Evolutionary conservation across 345 rosid genomes (phyloP), one percentile per base, ranked within the genome.

Genomic region (Salix caprea): DNA sequence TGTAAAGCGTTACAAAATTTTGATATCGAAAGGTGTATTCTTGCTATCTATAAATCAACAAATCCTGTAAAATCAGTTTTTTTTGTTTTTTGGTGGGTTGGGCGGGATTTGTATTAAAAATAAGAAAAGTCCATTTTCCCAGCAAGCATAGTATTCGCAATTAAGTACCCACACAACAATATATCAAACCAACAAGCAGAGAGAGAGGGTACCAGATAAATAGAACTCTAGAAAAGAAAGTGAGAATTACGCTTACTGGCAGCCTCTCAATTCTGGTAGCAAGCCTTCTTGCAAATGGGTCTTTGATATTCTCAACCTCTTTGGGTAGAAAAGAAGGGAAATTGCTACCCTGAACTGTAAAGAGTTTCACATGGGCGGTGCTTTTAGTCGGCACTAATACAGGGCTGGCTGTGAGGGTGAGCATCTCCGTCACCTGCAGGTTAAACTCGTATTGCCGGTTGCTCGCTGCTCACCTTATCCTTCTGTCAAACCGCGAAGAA

Each of bases 291-390:
- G 96, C 93, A 52, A 71, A 87, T 0, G 84, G 39, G 74, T 88
- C 91, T 77, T 86, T 86, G 77, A 91, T 85, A 36, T 86, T 77
- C 50, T 86, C 85, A 15, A 89, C 87, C 79, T 91, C 78, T 72
- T 81, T 88, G 23, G 91, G 96, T 5, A 91, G 85, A 77, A 91
- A 89, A 16, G 91, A 56, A 81, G 93, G 93, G 66, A 88, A 88
- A 69, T 54, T 60, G 52, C 81, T 74, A 19, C 84, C 82, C 6
- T 67, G 34, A 50, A 76, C 65, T 4, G 71, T 72, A 83, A 76
- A 77, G 21, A 28, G 56, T 30, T 77, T 83, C 48, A 61, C 68
- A 58, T 52, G 70, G 60, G 62, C 36, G 44, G 65, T 67, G 67
- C 70, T 32, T 40, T 26, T 70, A 7, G 39, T 10, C 24, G 74